These are phyloP conservation scores for Plantago ovata DNA, from an alignment of 257 asterid genomes.

Conservation along the genomic window DNA sequence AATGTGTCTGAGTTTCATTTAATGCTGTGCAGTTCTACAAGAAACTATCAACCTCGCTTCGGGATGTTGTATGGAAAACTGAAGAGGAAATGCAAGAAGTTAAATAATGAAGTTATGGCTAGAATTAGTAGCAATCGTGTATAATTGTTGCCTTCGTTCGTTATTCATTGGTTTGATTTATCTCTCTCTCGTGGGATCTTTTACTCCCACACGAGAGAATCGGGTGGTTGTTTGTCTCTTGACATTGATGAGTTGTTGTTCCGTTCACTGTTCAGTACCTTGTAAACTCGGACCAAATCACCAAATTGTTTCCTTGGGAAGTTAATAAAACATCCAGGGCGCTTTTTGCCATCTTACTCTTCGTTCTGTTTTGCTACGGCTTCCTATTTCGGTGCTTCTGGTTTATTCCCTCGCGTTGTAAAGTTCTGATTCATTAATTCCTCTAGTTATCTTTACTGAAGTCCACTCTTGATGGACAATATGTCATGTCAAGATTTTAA, in stretches of 20 bases:
- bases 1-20: no score
- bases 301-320: no score
- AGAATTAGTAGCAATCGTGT: conserved; percentile 8
- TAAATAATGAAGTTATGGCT: conserved; percentile 27
- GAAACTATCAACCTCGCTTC: conserved; percentile 65
- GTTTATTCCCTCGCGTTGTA: no score
- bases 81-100: conserved; percentile 55
- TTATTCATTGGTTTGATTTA: conserved; percentile 16
- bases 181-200: conserved; percentile 21
- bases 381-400: no score
- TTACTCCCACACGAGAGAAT: conserved; percentile 13
- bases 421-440: no score
- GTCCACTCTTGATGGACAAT: no score
- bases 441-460: no score
- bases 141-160: conserved; percentile 3
- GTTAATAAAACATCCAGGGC: no score
- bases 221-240: neutral
- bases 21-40: conserved; percentile 70
- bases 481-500: no score
- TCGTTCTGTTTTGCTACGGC: no score
- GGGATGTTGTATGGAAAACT: conserved; percentile 88
- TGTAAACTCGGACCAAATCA: no score
- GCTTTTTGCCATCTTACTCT: no score
- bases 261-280: conserved; percentile 1
- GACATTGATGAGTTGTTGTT: neutral